A percentile compares a stretch with the other conserved stretches of the same genome.
Evolutionary conservation across 805 yeast genomes (phyloP).

Genomic region (Diddensiella santjacobensis): DNA sequence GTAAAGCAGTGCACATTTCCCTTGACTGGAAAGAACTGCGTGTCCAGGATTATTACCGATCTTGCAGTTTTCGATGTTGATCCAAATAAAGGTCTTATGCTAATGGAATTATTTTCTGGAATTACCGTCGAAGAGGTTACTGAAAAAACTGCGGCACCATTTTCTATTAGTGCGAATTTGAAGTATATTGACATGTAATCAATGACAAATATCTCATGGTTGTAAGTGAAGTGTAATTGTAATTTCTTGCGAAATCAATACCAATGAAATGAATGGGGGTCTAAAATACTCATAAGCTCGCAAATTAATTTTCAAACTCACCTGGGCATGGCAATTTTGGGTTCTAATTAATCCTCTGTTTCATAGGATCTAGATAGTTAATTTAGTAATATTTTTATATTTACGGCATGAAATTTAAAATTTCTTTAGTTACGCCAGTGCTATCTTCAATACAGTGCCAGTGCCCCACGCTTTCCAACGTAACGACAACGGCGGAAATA

Average conservation of each 20-base stretch:
- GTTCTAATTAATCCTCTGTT: too few species aligned
- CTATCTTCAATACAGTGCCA: slow-evolving; percentile 10
- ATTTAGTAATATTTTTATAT: too few species aligned
- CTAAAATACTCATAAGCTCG: too few species aligned
- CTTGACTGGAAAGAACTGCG: slow-evolving; percentile 45
- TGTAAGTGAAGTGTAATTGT: too few species aligned
- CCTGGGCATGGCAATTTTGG: too few species aligned
- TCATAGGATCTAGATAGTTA: too few species aligned
- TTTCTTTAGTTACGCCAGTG: not conserved
- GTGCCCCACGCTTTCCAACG: slow-evolving; percentile 6
- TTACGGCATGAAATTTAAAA: too few species aligned
- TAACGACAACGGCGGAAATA: not conserved
- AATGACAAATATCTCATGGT: too few species aligned
- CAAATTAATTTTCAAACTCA: too few species aligned
- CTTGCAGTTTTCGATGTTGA: slow-evolving; percentile 48
- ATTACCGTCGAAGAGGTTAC: slow-evolving; percentile 40
- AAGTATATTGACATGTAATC: slow-evolving; percentile 12
- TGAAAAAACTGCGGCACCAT: slow-evolving; percentile 41
- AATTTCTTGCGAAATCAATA: too few species aligned
- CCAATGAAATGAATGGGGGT: too few species aligned
- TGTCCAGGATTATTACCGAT: slow-evolving; percentile 43
- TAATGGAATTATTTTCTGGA: slow-evolving; percentile 42
- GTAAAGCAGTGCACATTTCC: slow-evolving; percentile 44
- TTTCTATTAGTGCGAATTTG: slow-evolving; percentile 29
- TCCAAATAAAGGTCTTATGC: slow-evolving; percentile 36